phyloP scores from a whole-genome alignment of 768 basidiomycete species.

The Melanogaster broomeanus region DNA sequence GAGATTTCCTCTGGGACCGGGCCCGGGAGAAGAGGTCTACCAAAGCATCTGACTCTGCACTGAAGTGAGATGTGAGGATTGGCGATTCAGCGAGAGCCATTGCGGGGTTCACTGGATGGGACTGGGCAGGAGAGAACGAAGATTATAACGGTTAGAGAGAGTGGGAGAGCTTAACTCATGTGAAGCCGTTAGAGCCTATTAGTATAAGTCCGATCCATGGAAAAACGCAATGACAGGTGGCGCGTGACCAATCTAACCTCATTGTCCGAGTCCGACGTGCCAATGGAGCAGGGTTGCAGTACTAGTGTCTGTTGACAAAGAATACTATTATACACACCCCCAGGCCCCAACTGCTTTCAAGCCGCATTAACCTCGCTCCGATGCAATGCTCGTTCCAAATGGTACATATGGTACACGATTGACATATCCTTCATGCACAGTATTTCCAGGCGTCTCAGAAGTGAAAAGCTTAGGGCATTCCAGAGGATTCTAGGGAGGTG shows the following conservation, averaged over 20 bases:
- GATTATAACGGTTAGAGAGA: no score
- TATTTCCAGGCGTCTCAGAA: background rate
- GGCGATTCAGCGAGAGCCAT: slow-evolving; percentile 35
- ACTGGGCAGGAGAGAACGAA: background rate
- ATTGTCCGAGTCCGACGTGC: no score
- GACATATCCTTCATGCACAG: no score
- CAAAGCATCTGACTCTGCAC: slow-evolving; percentile 52
- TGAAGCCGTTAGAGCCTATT: slow-evolving; percentile 4
- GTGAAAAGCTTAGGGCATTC: background rate
- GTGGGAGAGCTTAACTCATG: no score
- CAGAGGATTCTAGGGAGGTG: background rate
- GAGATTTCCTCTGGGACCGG: slow-evolving; percentile 39
- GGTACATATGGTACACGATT: no score
- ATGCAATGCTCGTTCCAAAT: no score
- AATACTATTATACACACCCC: no score
- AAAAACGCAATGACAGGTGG: background rate
- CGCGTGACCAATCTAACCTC: background rate
- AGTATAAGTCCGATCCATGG: background rate
- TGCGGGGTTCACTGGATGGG: background rate
- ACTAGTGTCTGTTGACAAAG: no score
- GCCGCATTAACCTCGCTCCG: background rate
- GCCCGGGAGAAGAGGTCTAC: slow-evolving; percentile 68
- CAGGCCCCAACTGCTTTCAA: no score
- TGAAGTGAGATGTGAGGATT: slow-evolving; percentile 25
- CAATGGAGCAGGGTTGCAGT: no score